phyloP scores from a whole-genome alignment of 108 stramenopile species.

The Fragilaria crotonensis region DNA sequence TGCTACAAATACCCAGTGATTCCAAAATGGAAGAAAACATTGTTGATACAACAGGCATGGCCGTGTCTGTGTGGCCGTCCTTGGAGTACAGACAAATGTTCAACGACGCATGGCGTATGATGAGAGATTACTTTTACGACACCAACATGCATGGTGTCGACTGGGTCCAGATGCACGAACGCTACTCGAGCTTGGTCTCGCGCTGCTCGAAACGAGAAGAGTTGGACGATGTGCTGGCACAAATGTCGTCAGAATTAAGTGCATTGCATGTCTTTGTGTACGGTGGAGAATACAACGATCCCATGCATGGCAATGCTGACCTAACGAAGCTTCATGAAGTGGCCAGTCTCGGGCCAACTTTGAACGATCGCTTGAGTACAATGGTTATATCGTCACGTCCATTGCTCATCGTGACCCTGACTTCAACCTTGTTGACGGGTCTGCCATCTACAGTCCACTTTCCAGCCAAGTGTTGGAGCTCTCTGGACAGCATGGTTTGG shows the following conservation, averaged over 20 bases:
- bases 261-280: conserved; percentile 75
- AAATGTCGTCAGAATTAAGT: conserved; percentile 69
- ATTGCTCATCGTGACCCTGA: conserved; percentile 65
- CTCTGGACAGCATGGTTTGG: conserved; percentile 51
- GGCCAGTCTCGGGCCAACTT: conserved; percentile 63
- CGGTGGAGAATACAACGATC: conserved; percentile 62
- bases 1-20: conserved; percentile 7
- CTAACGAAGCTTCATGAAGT: conserved; percentile 27
- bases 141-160: conserved; percentile 44
- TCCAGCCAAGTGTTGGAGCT: conserved; percentile 33
- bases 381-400: conserved; percentile 45
- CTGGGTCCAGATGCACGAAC: conserved; percentile 52
- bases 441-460: conserved; percentile 54
- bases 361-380: conserved; percentile 39
- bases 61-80: conserved; percentile 48
- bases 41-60: conserved; percentile 26
- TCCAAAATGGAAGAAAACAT: conserved; percentile 21
- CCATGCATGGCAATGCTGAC: conserved; percentile 22
- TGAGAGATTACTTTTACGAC: conserved; percentile 72
- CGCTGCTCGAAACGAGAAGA: conserved; percentile 61
- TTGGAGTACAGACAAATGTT: conserved; percentile 71
- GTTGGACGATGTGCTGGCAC: conserved; percentile 62
- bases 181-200: conserved; percentile 50
- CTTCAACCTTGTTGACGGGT: conserved; percentile 43
- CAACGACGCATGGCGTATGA: conserved; percentile 64